Conservation (phyloP, 139 green algal genomes). For the Chlamydomonas asymmetrica region DNA sequence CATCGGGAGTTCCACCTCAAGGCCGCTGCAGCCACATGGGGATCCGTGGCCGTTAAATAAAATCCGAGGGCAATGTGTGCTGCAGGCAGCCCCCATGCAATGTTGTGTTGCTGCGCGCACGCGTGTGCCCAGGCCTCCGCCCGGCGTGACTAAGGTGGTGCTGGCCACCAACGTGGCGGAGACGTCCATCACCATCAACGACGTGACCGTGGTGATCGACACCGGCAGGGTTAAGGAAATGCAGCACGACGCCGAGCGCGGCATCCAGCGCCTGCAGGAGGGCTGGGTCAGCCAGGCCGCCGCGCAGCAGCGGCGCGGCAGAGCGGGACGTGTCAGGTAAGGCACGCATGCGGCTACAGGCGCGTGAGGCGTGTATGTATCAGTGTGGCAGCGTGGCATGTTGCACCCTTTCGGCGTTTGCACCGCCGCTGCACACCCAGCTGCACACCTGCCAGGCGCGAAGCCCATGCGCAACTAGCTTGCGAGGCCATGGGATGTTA, state of each 20-base stretch:
- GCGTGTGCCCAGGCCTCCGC: constrained; percentile 57
- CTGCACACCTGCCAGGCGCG: too few relatives aligned
- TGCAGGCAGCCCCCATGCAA: too few relatives aligned
- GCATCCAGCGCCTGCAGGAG: constrained; percentile 50
- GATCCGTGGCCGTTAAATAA: too few relatives aligned
- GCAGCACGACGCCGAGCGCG: constrained; percentile 41
- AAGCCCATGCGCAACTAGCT: too few relatives aligned
- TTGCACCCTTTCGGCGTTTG: too few relatives aligned
- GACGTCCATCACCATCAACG: constrained; percentile 94
- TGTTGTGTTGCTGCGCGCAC: constrained; percentile 1
- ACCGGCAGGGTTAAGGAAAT: constrained; percentile 86
- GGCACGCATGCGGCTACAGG: not conserved
- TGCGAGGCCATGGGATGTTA: too few relatives aligned
- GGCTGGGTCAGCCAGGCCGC: constrained; percentile 73
- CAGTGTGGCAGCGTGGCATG: not conserved
- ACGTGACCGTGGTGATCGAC: constrained; percentile 92
- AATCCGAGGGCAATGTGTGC: too few relatives aligned
- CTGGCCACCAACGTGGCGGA: constrained; percentile 97
- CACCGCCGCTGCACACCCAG: too few relatives aligned
- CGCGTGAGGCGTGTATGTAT: not conserved
- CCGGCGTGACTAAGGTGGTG: constrained; percentile 77
- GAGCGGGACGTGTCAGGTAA: constrained; percentile 75
- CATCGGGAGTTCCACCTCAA: too few relatives aligned
- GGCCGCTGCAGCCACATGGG: too few relatives aligned
- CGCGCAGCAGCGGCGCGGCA: constrained; percentile 79